Percentiles rank a stretch among this genome's conserved stretches.
phyloP scores from a whole-genome alignment of 768 basidiomycete genomes.

The Boletus speciosus region DNA sequence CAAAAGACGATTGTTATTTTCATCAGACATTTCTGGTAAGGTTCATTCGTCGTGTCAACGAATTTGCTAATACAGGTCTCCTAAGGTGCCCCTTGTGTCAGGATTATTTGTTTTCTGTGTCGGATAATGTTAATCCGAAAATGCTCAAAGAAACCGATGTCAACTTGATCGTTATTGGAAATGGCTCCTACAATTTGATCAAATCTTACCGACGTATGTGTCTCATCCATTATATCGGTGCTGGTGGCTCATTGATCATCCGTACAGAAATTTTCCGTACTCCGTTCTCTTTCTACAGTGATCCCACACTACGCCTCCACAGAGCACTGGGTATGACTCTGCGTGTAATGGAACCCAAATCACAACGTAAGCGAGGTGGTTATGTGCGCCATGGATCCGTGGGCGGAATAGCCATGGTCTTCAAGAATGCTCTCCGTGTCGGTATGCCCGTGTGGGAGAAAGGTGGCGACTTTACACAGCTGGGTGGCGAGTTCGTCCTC shows the following conservation, averaged over 20 bases:
- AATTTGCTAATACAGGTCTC: background rate
- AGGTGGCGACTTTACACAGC: constrained; percentile 71
- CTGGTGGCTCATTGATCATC: background rate
- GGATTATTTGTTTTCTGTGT: constrained; percentile 78
- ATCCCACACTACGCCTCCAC: constrained; percentile 69
- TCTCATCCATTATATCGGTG: background rate
- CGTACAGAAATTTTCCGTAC: constrained; percentile 61
- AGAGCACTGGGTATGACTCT: constrained; percentile 72
- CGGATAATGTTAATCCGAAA: constrained; percentile 44
- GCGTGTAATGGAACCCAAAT: constrained; percentile 40
- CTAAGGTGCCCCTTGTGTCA: constrained; percentile 75
- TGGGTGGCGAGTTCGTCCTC: constrained; percentile 88
- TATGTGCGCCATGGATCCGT: constrained; percentile 68
- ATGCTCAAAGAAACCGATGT: constrained; percentile 48
- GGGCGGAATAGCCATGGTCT: constrained; percentile 70
- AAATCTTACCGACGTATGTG: constrained; percentile 63
- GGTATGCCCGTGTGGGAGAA: constrained; percentile 82
- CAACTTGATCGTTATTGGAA: constrained; percentile 70
- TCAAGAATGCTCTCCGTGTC: constrained; percentile 63
- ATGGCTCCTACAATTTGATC: constrained; percentile 75
- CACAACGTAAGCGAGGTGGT: constrained; percentile 43
- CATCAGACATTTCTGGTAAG: constrained; percentile 80
- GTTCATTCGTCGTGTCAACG: constrained; percentile 3
- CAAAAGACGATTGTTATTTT: constrained; percentile 73
- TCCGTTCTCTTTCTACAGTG: constrained; percentile 75